Base-by-base conservation (phyloP, 441 rosid genomes). In the Brassica hybrid region DNA sequence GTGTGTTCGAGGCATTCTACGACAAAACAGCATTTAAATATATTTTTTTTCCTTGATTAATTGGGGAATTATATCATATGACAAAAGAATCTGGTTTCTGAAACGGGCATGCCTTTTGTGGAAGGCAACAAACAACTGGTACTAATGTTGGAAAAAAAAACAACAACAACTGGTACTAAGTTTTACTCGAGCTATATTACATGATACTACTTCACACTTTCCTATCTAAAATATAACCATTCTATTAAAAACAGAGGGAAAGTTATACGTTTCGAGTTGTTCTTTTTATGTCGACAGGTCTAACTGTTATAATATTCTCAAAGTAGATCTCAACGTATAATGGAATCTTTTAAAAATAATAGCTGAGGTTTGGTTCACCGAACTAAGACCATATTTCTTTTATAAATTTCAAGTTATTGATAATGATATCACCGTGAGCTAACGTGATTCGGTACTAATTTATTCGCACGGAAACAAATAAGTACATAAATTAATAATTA, bases 251-350 rank as follows among this genome's bases (percentile, higher is more conserved):
- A 4, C 52, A 45, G 14, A 45, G 52, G 14, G 52, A 12, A 12
- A 41, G 48, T 45, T 45, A 3, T 12, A 4, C 14, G 18, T 4
- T 1, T 50, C 54, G 1, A 50, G 18, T n/a, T 50, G 18, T 50
- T 50, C 1, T 38, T 4, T 19, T 54, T 52, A 41, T 32, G 63
- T 45, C 72, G 72, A 77, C 72, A 77, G 65, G 59, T 50, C 71
- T 10, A 69, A 48, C 61, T 82, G 75, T 73, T 74, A 64, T 73
- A 67, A 71, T 79, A 76, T 73, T 74, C 75, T 78, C 77, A 65
- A 60, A 48, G 67, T 17, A 78, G 79, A 81, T 84, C 79, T 72
- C 68, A 65, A 43, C 34, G 82, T 76, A 84, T 81, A 74, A 73
- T 34, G 76, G 73, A 71, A 80, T 86, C 85, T 50, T 50, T 60